Evolutionary conservation across 2,329 filamentous ascomycete genomes (phyloP).

Genomic region (Fusarium sp.): DNA sequence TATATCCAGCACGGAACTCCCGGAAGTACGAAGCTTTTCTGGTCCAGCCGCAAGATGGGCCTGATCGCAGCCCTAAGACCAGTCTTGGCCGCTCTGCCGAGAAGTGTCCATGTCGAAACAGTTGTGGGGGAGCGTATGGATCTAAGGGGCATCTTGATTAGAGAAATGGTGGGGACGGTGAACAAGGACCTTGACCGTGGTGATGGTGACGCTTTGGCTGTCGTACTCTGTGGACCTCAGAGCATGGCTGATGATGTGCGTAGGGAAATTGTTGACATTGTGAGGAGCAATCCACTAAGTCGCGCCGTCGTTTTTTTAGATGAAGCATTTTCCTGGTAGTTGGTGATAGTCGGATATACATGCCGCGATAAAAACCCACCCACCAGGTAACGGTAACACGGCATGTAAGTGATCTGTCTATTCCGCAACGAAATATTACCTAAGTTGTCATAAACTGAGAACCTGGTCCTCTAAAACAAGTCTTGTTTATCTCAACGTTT

Average conservation of each 20-base stretch:
- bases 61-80: slow-evolving; percentile 34
- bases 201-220: slow-evolving; percentile 28
- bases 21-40: slow-evolving; percentile 43
- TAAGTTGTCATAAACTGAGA: neutral
- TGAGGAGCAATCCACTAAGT: slow-evolving; percentile 20
- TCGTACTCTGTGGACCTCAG: slow-evolving; percentile 50
- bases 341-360: neutral
- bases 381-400: neutral
- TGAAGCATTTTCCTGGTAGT: slow-evolving; percentile 49
- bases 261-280: slow-evolving; percentile 40
- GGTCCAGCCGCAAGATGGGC: slow-evolving; percentile 43
- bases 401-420: neutral
- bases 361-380: neutral
- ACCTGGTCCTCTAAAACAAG: neutral
- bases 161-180: slow-evolving; percentile 31
- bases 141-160: slow-evolving; percentile 40
- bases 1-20: slow-evolving; percentile 33
- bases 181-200: slow-evolving; percentile 23
- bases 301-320: slow-evolving; percentile 47
- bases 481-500: neutral
- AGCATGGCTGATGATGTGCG: slow-evolving; percentile 49
- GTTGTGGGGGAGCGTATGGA: slow-evolving; percentile 41
- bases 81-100: slow-evolving; percentile 31
- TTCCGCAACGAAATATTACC: neutral
- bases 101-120: slow-evolving; percentile 41